These are phyloP conservation scores for Solanum sitiens DNA, from an alignment of 257 asterid species.

Conservation along the genomic window DNA sequence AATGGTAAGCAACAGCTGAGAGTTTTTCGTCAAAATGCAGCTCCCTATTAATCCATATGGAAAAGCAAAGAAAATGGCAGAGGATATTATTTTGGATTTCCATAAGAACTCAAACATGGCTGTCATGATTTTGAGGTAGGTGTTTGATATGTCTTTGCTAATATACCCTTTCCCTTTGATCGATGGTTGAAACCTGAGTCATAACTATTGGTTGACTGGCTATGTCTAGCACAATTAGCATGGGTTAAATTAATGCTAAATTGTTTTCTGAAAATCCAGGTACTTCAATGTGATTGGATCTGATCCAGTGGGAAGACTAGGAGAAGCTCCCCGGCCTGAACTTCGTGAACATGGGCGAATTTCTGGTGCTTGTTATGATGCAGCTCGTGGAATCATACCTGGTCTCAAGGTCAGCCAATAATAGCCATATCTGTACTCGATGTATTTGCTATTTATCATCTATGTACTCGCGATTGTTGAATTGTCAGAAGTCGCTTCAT, in stretches of 20 bases:
- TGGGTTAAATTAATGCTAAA: neutral
- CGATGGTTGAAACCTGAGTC: neutral
- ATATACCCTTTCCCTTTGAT: neutral
- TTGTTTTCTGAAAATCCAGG: slow-evolving; percentile 11
- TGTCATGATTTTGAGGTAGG: slow-evolving; percentile 81
- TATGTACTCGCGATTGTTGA: neutral
- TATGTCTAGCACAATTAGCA: neutral
- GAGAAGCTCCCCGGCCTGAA: slow-evolving; percentile 94
- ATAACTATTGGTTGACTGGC: neutral
- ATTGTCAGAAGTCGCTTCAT: neutral
- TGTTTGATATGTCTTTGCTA: neutral
- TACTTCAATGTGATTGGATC: slow-evolving; percentile 53
- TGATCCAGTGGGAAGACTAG: slow-evolving; percentile 87
- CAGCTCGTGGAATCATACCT: slow-evolving; percentile 81
- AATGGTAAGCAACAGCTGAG: neutral
- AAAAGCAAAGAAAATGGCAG: slow-evolving; percentile 98
- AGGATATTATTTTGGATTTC: slow-evolving; percentile 85
- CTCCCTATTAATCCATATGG: slow-evolving; percentile 92
- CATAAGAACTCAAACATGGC: slow-evolving; percentile 85
- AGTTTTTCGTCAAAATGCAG: slow-evolving; percentile 23
- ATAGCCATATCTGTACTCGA: neutral
- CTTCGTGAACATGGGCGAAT: slow-evolving; percentile 87
- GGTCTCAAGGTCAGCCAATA: slow-evolving; percentile 57
- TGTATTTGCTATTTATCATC: neutral
- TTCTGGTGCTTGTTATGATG: slow-evolving; percentile 92